These are phyloP conservation scores for Plectosphaerella cucumerina DNA, from an alignment of 2,329 filamentous ascomycete genomes.

Conservation along the genomic window DNA sequence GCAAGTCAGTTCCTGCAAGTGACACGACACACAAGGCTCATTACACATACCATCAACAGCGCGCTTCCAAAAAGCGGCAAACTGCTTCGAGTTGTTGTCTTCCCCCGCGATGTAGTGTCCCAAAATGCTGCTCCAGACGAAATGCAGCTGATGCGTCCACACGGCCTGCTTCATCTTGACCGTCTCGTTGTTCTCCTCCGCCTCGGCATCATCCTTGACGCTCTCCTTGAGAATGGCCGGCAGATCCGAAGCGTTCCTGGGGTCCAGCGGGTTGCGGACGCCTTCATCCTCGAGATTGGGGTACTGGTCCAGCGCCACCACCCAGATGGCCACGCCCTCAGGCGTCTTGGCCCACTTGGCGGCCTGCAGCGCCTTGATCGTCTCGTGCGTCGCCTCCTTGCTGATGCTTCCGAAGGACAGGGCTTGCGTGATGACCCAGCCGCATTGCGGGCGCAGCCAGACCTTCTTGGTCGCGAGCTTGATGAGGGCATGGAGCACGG, in stretches of 20 bases:
- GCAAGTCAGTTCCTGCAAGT: slow-evolving; percentile 16
- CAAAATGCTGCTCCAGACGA: slow-evolving; percentile 83
- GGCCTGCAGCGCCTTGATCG: slow-evolving; percentile 58
- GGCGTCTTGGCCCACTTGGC: slow-evolving; percentile 72
- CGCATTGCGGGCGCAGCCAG: slow-evolving; percentile 87
- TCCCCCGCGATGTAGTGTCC: slow-evolving; percentile 39
- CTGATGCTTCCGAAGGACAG: slow-evolving; percentile 54
- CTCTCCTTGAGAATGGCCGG: slow-evolving; percentile 77
- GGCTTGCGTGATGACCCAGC: slow-evolving; percentile 73
- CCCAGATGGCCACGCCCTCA: slow-evolving; percentile 87
- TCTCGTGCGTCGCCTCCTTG: slow-evolving; percentile 50
- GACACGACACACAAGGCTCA: not conserved
- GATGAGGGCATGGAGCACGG: slow-evolving; percentile 69
- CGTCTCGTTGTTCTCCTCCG: slow-evolving; percentile 31
- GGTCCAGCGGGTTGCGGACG: slow-evolving; percentile 74
- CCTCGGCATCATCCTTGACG: slow-evolving; percentile 47
- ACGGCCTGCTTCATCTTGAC: slow-evolving; percentile 59
- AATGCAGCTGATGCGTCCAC: slow-evolving; percentile 78
- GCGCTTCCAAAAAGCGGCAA: slow-evolving; percentile 79
- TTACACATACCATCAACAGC: slow-evolving; percentile 71
- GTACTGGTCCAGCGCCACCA: slow-evolving; percentile 63
- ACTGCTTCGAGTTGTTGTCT: slow-evolving; percentile 39
- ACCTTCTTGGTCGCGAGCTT: slow-evolving; percentile 75
- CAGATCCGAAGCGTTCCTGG: slow-evolving; percentile 63
- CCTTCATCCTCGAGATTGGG: slow-evolving; percentile 60